These are phyloP conservation scores for Aureobasidium zeae DNA, from an alignment of 2,329 filamentous ascomycete species.

Conservation along the genomic window DNA sequence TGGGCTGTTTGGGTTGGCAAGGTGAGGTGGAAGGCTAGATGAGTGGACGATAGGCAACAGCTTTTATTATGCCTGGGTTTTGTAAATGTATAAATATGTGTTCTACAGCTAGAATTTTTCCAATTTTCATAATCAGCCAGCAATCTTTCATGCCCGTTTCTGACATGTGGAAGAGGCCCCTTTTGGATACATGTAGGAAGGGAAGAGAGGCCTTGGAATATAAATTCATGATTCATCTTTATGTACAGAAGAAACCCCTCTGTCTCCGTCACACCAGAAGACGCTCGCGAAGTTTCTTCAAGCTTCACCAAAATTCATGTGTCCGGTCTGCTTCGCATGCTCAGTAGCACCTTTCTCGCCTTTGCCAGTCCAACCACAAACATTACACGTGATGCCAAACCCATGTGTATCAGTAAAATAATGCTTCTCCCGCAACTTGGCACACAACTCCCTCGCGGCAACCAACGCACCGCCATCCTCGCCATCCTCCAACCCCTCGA, in stretches of 20 bases:
- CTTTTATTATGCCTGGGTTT: too few relatives aligned
- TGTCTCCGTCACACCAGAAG: too few relatives aligned
- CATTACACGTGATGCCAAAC: constrained; percentile 69
- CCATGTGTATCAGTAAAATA: constrained; percentile 85
- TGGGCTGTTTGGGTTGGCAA: constrained; percentile 66
- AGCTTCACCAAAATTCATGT: constrained; percentile 46
- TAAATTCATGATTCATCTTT: too few relatives aligned
- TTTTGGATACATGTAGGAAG: too few relatives aligned
- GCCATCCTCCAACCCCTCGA: constrained; percentile 27
- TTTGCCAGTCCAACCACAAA: constrained; percentile 58
- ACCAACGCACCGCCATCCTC: constrained; percentile 46
- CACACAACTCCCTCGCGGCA: constrained; percentile 48
- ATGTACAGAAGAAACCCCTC: too few relatives aligned
- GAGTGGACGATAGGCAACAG: too few relatives aligned
- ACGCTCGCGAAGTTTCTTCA: too few relatives aligned
- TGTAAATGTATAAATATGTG: too few relatives aligned
- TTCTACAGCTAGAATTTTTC: neutral
- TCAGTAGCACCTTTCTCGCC: constrained; percentile 54
- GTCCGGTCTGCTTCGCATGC: constrained; percentile 54
- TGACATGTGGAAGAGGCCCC: too few relatives aligned
- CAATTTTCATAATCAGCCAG: neutral
- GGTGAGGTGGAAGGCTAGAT: constrained; percentile 59
- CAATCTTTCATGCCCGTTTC: too few relatives aligned
- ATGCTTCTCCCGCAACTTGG: constrained; percentile 56
- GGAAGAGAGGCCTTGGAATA: too few relatives aligned